Conservation (phyloP, 2,329 filamentous ascomycete species). For the Hymenoscyphus linearis region DNA sequence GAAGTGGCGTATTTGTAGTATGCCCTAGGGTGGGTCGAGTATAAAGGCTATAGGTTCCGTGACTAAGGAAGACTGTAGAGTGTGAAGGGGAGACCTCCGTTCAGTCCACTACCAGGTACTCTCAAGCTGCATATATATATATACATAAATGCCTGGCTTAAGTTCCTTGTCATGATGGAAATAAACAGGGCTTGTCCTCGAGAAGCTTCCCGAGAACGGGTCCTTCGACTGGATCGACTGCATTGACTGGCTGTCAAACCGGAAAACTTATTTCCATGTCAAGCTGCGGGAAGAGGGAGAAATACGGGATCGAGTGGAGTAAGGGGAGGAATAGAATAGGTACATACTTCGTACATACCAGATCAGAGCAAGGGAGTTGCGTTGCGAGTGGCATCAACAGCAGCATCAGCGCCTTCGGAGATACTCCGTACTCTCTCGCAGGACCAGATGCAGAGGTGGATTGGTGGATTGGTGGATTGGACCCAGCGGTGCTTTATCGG, state of each 20-base stretch:
- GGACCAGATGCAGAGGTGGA: background rate
- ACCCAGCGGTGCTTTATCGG: background rate
- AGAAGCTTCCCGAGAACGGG: background rate
- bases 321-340: background rate
- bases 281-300: background rate
- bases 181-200: background rate
- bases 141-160: conserved; percentile 11
- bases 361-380: background rate
- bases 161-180: conserved; percentile 9
- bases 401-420: conserved; percentile 1
- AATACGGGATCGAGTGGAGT: background rate
- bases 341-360: background rate
- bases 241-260: background rate
- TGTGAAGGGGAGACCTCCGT: background rate
- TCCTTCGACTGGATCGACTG: no score
- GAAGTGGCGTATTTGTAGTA: background rate
- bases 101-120: background rate
- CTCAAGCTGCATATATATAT: conserved; percentile 14
- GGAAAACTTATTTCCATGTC: background rate
- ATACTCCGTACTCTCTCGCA: background rate
- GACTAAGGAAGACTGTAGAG: background rate
- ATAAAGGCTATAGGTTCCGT: background rate
- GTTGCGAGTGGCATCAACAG: background rate
- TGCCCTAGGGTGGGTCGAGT: background rate
- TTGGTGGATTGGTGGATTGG: background rate